Evolutionary conservation across 2,329 filamentous ascomycete genomes (phyloP), one percentile per base, ranked within the genome.

Genomic region (Ophiocordyceps camponoti-leonardi): DNA sequence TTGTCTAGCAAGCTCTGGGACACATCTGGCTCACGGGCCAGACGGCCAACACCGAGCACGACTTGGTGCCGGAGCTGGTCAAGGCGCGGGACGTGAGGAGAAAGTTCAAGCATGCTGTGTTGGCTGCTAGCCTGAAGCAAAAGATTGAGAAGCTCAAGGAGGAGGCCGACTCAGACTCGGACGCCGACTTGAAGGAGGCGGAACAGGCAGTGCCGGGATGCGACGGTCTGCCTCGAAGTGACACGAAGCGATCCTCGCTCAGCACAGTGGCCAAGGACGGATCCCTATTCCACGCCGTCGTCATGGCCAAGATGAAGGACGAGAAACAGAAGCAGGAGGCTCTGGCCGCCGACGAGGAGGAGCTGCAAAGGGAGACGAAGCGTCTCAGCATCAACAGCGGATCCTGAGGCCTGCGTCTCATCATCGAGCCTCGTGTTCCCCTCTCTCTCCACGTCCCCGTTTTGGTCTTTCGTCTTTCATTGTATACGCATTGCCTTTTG

Each of bases 41-140:
- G 69, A 92, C 78, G 50, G 92, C 92, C 50, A 44, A 44, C 31
- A 86, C 83, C 49, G 88, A 96, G 65, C 87, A 95, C 77, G 88
- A 98, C 72, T 76, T 98, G 75, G 69, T 98, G 63, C 92, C 92
- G 53, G 92, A 98, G 69, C 93, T 98, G 71, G 54, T 54, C 55
- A 85, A 84, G 65, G 83, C 87, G 45, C 94, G 92, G 69, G 86
- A 93, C 65, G 83, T 88, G 51, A 87, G 87, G 65, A 86, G 86
- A 47, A 86, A 87, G 50, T 82, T 98, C 54, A 83, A 83, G 63
- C 83, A 90, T 51, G 90, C 88, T 56, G 93, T 98, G 67, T 86
- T 96, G 65, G 81, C 94, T 58, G 84, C 96, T 71, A 95, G 94
- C 67, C 78, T 98, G 46, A 80, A 86, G 52, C 95, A 95, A 67